Conservation (phyloP, 192 early-diverging fungal genomes). For the Helicostylum pulchrum region DNA sequence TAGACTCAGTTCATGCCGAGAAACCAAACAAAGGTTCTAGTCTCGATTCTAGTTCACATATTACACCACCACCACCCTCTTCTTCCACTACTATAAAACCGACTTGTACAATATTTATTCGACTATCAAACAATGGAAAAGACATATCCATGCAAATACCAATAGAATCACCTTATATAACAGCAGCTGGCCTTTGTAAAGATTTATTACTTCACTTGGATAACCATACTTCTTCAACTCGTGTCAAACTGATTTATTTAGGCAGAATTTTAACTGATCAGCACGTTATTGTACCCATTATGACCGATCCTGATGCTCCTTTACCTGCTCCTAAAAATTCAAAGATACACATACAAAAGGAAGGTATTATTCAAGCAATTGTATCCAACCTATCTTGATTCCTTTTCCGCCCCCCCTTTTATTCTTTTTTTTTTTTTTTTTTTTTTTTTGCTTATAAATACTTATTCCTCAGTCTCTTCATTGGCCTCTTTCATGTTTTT, state of each 20-base stretch:
- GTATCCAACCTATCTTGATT: too few species aligned
- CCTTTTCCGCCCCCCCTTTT: too few species aligned
- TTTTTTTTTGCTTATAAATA: too few species aligned
- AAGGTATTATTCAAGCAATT: slow-evolving; percentile 15
- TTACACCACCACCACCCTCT: neutral
- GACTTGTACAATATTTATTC: slow-evolving; percentile 2
- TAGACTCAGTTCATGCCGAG: neutral
- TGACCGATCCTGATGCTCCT: neutral
- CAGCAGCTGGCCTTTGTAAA: neutral
- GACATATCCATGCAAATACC: slow-evolving; percentile 1
- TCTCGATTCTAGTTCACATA: neutral
- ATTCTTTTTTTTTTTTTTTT: too few species aligned
- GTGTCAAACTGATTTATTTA: slow-evolving; percentile 10
- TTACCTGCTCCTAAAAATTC: neutral
- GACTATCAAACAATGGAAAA: slow-evolving; percentile 10
- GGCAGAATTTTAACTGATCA: slow-evolving; percentile 7
- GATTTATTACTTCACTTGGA: neutral
- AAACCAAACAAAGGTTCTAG: neutral
- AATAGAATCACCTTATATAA: slow-evolving; percentile 2
- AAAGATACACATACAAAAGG: neutral
- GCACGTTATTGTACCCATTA: neutral
- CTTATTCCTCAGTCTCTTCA: too few species aligned
- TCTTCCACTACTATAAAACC: neutral
- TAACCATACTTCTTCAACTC: neutral
- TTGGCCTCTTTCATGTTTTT: too few species aligned